phyloP scores from a whole-genome alignment of 805 yeast genomes.

The Starmerella apis region DNA sequence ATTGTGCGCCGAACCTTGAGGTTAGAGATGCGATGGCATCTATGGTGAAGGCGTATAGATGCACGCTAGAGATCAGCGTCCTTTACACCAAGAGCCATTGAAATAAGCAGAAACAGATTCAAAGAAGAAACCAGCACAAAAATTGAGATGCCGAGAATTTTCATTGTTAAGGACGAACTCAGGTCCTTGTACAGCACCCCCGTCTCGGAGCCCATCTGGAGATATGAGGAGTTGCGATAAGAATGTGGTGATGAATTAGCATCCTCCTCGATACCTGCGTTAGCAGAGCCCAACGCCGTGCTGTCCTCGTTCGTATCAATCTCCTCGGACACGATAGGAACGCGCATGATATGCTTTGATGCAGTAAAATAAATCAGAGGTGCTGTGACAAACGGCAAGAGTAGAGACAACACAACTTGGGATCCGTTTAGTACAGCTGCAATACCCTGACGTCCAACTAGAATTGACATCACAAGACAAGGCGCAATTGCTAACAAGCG shows the following conservation, averaged over 20 bases:
- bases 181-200: constrained; percentile 43
- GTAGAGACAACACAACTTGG: constrained; percentile 71
- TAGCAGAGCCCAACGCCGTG: too few relatives aligned
- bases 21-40: neutral
- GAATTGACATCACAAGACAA: constrained; percentile 60
- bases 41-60: neutral
- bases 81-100: constrained; percentile 22
- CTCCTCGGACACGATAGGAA: constrained; percentile 22
- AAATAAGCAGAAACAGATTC: constrained; percentile 53
- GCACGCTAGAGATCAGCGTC: constrained; percentile 16
- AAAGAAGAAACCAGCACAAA: constrained; percentile 65
- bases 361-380: constrained; percentile 79
- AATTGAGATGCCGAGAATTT: constrained; percentile 45
- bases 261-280: neutral
- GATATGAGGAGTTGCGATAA: constrained; percentile 6
- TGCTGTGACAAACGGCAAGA: constrained; percentile 78
- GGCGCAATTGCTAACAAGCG: constrained; percentile 78
- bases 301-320: neutral
- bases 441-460: constrained; percentile 74
- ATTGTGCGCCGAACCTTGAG: too few relatives aligned
- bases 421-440: constrained; percentile 59
- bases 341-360: constrained; percentile 52
- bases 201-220: constrained; percentile 24
- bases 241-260: neutral
- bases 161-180: constrained; percentile 53